These are phyloP conservation scores for Hypoxylon sp. DNA, from an alignment of 2,329 filamentous ascomycete species.

Conservation along the genomic window DNA sequence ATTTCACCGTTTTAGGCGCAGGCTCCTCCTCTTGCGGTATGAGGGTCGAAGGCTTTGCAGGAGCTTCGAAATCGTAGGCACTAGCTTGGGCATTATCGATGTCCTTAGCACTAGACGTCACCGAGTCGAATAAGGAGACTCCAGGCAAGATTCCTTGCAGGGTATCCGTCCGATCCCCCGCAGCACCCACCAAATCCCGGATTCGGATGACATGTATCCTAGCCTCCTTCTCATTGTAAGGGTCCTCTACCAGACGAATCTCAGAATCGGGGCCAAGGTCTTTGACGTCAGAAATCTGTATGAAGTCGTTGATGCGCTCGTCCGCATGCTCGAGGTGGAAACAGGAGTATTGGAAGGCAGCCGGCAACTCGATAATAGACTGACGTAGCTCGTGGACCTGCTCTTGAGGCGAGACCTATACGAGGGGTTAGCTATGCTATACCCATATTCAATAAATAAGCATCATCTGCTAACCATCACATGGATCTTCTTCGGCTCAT, in stretches of 20 bases:
- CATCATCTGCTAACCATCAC: constrained; percentile 74
- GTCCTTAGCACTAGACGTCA: constrained; percentile 59
- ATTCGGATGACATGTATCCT: constrained; percentile 92
- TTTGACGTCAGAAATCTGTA: constrained; percentile 88
- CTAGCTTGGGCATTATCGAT: constrained; percentile 51
- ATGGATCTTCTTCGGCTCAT: constrained; percentile 79
- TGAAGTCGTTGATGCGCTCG: constrained; percentile 91
- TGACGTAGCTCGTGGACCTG: constrained; percentile 97
- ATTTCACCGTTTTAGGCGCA: constrained; percentile 89
- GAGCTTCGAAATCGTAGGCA: constrained; percentile 77
- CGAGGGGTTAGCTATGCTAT: constrained; percentile 36
- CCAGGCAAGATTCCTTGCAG: constrained; percentile 88
- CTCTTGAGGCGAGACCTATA: constrained; percentile 87
- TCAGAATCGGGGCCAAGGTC: constrained; percentile 80
- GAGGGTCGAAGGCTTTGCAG: constrained; percentile 73
- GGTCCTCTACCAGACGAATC: constrained; percentile 85
- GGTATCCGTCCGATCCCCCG: constrained; percentile 86
- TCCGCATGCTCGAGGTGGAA: constrained; percentile 96
- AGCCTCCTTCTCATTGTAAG: constrained; percentile 98
- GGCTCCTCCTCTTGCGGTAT: constrained; percentile 72
- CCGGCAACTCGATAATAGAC: constrained; percentile 91
- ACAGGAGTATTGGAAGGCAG: constrained; percentile 96
- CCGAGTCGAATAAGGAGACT: constrained; percentile 83
- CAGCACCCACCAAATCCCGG: constrained; percentile 90
- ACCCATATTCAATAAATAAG: constrained; percentile 12